Percentiles rank a stretch among this genome's conserved stretches.
Evolutionary conservation across 176 grass and related monocot genomes (phyloP).

Genomic region (Phyllostachys edulis): DNA sequence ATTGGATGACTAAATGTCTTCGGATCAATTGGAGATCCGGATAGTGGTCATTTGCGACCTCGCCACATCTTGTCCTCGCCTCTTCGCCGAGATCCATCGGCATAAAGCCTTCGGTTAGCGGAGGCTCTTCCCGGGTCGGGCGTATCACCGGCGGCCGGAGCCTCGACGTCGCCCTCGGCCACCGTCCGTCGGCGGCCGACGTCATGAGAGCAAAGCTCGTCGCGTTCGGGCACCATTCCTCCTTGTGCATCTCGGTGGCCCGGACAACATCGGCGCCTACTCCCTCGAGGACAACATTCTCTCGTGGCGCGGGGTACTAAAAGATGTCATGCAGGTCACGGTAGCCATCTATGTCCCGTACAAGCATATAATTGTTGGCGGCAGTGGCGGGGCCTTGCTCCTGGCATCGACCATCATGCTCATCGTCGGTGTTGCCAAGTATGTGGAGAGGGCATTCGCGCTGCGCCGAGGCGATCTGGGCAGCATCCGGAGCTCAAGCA

Average conservation of each 20-base stretch:
- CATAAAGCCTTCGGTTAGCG: not conserved
- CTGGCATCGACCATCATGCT: not conserved
- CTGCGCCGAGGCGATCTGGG: not conserved
- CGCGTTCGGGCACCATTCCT: constrained; percentile 33
- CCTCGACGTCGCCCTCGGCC: constrained; percentile 35
- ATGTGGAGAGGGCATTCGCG: too few relatives aligned
- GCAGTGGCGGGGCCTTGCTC: not conserved
- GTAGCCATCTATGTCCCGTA: not conserved
- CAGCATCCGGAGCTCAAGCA: not conserved
- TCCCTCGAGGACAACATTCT: constrained; percentile 31
- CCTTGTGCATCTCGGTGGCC: constrained; percentile 46
- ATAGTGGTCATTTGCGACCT: too few relatives aligned
- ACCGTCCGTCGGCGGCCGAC: not conserved
- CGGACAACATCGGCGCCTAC: constrained; percentile 37
- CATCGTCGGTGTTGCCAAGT: not conserved
- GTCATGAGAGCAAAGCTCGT: not conserved
- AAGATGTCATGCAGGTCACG: not conserved
- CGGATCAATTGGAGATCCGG: too few relatives aligned
- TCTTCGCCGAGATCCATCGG: not conserved
- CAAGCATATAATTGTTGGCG: too few relatives aligned
- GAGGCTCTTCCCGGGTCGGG: constrained; percentile 12
- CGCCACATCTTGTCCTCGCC: not conserved
- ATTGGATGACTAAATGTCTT: too few relatives aligned
- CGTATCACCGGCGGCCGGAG: constrained; percentile 31
- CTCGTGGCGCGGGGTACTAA: constrained; percentile 8